Conservation (phyloP, 108 stramenopile genomes). For the Pseudonitzschia pungens region DNA sequence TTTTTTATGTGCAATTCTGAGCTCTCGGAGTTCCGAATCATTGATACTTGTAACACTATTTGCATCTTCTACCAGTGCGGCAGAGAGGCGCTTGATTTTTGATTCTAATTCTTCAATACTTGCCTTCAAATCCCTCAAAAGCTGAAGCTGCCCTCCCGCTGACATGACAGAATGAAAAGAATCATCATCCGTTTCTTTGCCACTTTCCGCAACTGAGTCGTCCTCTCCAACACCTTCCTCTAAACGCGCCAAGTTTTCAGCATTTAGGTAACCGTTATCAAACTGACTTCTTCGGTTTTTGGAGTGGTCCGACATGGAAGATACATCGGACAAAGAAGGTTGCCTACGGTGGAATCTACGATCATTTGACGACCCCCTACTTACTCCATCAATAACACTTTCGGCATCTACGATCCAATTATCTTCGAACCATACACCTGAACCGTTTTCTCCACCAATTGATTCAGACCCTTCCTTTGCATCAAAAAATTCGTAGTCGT, state of each 20-base stretch:
- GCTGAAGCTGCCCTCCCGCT: constrained; percentile 38
- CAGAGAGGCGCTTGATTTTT: constrained; percentile 25
- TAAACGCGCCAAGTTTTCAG: constrained; percentile 63
- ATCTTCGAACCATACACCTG: constrained; percentile 47
- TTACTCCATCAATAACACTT: constrained; percentile 38
- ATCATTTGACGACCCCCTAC: constrained; percentile 13
- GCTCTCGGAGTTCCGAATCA: constrained; percentile 12
- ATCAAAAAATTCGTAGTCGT: constrained; percentile 68
- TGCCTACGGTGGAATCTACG: constrained; percentile 23
- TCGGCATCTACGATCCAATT: constrained; percentile 51
- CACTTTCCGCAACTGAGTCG: constrained; percentile 34
- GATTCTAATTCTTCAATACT: constrained; percentile 27
- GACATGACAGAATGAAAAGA: constrained; percentile 69
- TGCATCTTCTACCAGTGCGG: constrained; percentile 15
- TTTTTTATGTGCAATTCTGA: constrained; percentile 9
- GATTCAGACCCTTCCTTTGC: constrained; percentile 41
- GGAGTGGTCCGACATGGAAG: constrained; percentile 45
- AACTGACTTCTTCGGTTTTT: constrained; percentile 8
- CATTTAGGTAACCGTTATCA: constrained; percentile 49
- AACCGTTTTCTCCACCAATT: constrained; percentile 30
- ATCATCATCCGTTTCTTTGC: constrained; percentile 42
- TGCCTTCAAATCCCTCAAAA: constrained; percentile 39
- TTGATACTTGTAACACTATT: constrained; percentile 3
- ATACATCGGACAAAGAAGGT: constrained; percentile 57
- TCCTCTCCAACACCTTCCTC: constrained; percentile 48